These are phyloP conservation scores for Chytriomyces hyalinus DNA, from an alignment of 192 early-diverging fungal genomes.

Conservation along the genomic window DNA sequence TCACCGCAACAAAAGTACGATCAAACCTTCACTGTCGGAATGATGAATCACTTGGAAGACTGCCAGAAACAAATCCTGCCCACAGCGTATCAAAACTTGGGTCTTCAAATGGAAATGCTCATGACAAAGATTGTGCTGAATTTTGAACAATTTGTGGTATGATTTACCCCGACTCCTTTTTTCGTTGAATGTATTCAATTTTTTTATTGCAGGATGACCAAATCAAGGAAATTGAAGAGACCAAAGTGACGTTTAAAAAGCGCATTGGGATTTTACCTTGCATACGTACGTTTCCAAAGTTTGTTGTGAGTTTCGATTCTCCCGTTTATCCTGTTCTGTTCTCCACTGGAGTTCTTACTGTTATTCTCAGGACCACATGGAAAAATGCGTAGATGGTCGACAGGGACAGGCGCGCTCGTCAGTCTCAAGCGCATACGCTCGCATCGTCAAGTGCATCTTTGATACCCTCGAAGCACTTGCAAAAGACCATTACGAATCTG, in stretches of 20 bases:
- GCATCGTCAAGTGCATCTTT: conserved; percentile 82
- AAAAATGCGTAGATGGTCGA: conserved; percentile 56
- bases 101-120: conserved; percentile 70
- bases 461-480: conserved; percentile 84
- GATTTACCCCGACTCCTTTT: conserved; percentile 20
- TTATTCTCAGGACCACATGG: conserved; percentile 72
- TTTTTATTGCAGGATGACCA: conserved; percentile 74
- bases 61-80: conserved; percentile 69
- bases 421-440: conserved; percentile 81
- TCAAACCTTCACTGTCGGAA: conserved; percentile 68
- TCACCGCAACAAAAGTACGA: conserved; percentile 40
- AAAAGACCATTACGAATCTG: conserved; percentile 57
- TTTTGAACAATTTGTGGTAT: conserved; percentile 77
- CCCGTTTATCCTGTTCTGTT: no score
- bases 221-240: conserved; percentile 87
- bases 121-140: conserved; percentile 65
- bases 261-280: conserved; percentile 89
- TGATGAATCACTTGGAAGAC: conserved; percentile 82
- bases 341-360: no score
- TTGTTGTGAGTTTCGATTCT: conserved; percentile 25
- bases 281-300: conserved; percentile 83
- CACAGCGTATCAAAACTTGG: conserved; percentile 74
- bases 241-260: conserved; percentile 84
- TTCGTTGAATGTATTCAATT: conserved; percentile 7
- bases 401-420: conserved; percentile 67